These are phyloP conservation scores for Bassia scoparia DNA, from an alignment of 148 eudicot species.

Conservation along the genomic window DNA sequence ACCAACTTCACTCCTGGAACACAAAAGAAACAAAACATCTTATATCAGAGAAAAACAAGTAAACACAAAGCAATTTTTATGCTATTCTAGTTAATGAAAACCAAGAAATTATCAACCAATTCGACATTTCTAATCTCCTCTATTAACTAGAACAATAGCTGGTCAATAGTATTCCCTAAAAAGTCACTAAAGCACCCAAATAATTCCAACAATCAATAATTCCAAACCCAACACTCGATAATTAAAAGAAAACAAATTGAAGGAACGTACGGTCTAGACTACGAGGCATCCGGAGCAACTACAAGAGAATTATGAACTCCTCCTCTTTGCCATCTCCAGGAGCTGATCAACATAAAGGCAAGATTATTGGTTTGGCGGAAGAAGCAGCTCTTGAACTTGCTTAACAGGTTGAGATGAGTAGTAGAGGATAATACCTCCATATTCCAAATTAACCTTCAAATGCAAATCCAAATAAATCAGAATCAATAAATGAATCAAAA, in stretches of 20 bases:
- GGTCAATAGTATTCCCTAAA: not conserved
- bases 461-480: constrained; percentile 1
- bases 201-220: not conserved
- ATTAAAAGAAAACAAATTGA: not conserved
- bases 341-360: constrained; percentile 45
- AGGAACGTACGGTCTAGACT: constrained; percentile 30
- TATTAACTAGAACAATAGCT: too few relatives aligned
- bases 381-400: constrained; percentile 38
- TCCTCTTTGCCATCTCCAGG: constrained; percentile 57
- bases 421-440: constrained; percentile 49
- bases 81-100: too few relatives aligned
- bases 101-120: too few relatives aligned
- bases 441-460: constrained; percentile 59
- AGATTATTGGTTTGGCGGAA: constrained; percentile 53
- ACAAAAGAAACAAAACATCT: too few relatives aligned
- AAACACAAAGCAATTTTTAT: constrained; percentile 16
- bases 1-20: constrained; percentile 54
- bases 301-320: constrained; percentile 50
- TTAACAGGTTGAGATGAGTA: constrained; percentile 33
- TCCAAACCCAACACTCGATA: not conserved
- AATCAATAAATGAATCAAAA: not conserved
- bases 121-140: too few relatives aligned
- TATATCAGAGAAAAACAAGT: too few relatives aligned
- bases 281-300: constrained; percentile 52
- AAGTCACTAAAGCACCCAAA: not conserved